A percentile compares a stretch with the other conserved stretches of the same genome.
phyloP scores from a whole-genome alignment of 345 rosid genomes.

The Eucalyptus guilfoylei region DNA sequence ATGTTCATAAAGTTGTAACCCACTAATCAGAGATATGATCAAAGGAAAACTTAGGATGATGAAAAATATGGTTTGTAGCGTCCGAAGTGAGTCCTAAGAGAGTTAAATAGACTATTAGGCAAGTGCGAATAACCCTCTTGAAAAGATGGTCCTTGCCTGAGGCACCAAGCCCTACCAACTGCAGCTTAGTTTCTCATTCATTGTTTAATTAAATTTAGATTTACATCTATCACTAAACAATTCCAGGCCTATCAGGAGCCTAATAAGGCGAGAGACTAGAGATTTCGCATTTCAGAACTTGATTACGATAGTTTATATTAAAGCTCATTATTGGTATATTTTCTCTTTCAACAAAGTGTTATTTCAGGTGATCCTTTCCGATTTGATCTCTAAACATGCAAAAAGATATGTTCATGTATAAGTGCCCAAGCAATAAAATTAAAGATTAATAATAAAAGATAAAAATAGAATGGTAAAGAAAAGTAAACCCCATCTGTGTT shows the following conservation, averaged over 20 bases:
- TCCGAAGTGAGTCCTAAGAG: neutral
- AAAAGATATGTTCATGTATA: neutral
- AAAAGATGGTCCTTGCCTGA: neutral
- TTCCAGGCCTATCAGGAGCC: neutral
- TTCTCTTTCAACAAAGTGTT: too few relatives aligned
- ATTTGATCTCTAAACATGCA: neutral
- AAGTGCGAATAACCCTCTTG: neutral
- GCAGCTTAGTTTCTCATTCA: neutral
- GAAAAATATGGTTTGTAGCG: too few relatives aligned
- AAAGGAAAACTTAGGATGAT: neutral
- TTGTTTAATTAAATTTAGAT: neutral
- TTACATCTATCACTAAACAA: neutral
- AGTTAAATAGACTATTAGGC: neutral
- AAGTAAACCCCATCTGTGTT: neutral
- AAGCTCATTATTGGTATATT: neutral
- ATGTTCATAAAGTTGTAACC: neutral
- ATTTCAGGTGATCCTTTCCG: neutral
- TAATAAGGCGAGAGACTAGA: neutral
- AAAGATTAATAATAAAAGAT: too few relatives aligned
- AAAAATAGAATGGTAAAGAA: neutral
- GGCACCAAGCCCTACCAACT: neutral
- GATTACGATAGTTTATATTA: neutral
- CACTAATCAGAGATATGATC: neutral
- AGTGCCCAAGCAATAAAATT: too few relatives aligned
- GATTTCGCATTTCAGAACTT: neutral